Evolutionary conservation across 805 yeast species (phyloP), one percentile per base, ranked within the genome.

Genomic region (Saccharomycopsis selenospora): DNA sequence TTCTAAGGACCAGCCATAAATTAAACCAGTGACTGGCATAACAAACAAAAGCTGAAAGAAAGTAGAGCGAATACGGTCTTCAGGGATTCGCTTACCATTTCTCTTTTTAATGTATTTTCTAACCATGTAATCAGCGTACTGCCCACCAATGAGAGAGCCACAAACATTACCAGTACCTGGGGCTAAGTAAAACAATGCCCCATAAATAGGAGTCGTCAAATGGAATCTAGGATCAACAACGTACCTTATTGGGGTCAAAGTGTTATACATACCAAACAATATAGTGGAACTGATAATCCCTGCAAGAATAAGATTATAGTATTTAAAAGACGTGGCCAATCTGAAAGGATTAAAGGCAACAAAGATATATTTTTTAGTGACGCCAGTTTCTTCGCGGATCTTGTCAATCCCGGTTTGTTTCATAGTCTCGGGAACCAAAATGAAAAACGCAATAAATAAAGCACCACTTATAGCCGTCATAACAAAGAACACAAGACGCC

Each of bases 151-250:
- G 20, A 71, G 64, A 4, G 79, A 69, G 0, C 82, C 82, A 0
- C 58, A 29, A 1, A 76, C 41, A 53, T 74, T 76, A 0, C 84
- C 84, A n/a, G 61, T 11, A 1, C 82, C 82, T 0, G 82, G 81
- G 3, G 82, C 73, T 3, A 78, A 58, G 54, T 77, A 78, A 55
- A 78, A 77, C 18, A 78, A 59, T 0, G 79, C 71, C 36, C 79
- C 75, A 49, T 67, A 68, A 1, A 78, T 57, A 0, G 83, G 82
- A 17, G 68, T 56, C 0, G 64, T 65, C 26, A 78, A 60, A 38
- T 71, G 56, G 61, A 77, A 78, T 48, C 82, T 57, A 3, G 82
- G 82, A 55, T 76, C 76, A 46, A 78, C 69, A 7, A 77, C 77
- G 40, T 71, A 67, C 54, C 81, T 59, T 40, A 78, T 76, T 1